phyloP scores from a whole-genome alignment of 805 yeast species.

The Kodamaea neixiangensis region DNA sequence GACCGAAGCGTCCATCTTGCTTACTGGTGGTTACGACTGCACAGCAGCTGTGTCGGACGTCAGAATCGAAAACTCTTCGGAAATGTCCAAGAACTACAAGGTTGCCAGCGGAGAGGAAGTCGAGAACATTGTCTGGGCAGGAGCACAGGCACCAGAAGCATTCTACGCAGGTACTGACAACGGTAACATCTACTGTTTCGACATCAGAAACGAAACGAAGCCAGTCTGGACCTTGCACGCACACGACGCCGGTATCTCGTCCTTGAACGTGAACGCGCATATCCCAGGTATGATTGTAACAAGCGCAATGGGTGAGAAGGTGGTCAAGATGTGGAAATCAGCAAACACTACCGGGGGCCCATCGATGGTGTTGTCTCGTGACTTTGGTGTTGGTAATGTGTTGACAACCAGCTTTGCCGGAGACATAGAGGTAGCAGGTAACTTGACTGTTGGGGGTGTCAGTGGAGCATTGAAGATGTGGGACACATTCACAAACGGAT shows the following conservation, averaged over 20 bases:
- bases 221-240: conserved; percentile 97
- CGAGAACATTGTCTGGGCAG: conserved; percentile 76
- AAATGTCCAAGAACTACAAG: conserved; percentile 64
- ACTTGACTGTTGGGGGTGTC: conserved; percentile 85
- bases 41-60: conserved; percentile 81
- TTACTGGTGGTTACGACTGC: conserved; percentile 95
- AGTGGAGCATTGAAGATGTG: conserved; percentile 83
- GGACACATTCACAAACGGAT: conserved; percentile 83
- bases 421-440: conserved; percentile 84
- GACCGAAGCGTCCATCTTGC: conserved; percentile 60
- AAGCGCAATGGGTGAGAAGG: conserved; percentile 88
- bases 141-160: conserved; percentile 44
- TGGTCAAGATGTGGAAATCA: conserved; percentile 80
- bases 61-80: conserved; percentile 62
- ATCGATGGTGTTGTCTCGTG: conserved; percentile 86
- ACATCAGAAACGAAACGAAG: conserved; percentile 64
- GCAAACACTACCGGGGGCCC: conserved; percentile 51
- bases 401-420: conserved; percentile 80
- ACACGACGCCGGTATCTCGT: conserved; percentile 90
- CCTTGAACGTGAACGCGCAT: conserved; percentile 67
- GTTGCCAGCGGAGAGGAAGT: conserved; percentile 75
- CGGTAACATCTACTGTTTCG: conserved; percentile 88
- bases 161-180: conserved; percentile 90
- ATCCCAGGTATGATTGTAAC: conserved; percentile 78
- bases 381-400: conserved; percentile 93